phyloP scores from a whole-genome alignment of 2,329 filamentous ascomycete genomes.

The Aspergillus intermedius region DNA sequence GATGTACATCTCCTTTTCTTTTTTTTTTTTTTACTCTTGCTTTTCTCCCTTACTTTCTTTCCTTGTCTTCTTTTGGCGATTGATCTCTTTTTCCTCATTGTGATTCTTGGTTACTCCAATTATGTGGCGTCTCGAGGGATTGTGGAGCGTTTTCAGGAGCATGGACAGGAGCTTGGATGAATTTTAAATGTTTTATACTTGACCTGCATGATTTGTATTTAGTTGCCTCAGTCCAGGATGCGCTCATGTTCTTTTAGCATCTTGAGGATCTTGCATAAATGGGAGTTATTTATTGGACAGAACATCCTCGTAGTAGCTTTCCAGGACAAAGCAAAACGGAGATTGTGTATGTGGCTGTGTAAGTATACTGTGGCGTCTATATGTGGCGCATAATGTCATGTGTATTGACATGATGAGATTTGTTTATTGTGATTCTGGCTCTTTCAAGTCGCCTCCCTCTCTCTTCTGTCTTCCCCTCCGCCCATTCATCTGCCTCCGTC shows the following conservation, averaged over 20 bases:
- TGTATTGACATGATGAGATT: too few relatives aligned
- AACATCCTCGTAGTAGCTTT: too few relatives aligned
- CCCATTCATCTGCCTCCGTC: too few relatives aligned
- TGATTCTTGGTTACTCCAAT: not conserved
- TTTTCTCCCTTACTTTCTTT: not conserved
- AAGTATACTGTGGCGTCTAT: too few relatives aligned
- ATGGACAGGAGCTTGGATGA: constrained; percentile 22
- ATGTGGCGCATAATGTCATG: too few relatives aligned
- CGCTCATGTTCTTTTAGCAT: not conserved
- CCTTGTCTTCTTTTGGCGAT: constrained; percentile 6
- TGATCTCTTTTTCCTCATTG: constrained; percentile 6
- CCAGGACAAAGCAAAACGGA: too few relatives aligned
- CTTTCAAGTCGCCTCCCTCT: too few relatives aligned
- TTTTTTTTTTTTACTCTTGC: not conserved
- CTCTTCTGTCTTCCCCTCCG: too few relatives aligned
- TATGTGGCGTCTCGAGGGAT: constrained; percentile 20
- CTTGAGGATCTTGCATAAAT: not conserved
- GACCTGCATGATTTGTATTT: not conserved
- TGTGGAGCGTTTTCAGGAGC: constrained; percentile 16
- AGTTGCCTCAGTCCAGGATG: not conserved
- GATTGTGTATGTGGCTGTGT: too few relatives aligned
- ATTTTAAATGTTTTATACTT: constrained; percentile 1
- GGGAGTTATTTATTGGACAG: too few relatives aligned
- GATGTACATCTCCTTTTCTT: not conserved
- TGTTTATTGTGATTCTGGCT: too few relatives aligned